A percentile compares a stretch with the other conserved stretches of the same genome.
These are phyloP conservation scores for Paecilomyces variotii DNA, from an alignment of 2,329 filamentous ascomycete genomes.

Conservation along the genomic window DNA sequence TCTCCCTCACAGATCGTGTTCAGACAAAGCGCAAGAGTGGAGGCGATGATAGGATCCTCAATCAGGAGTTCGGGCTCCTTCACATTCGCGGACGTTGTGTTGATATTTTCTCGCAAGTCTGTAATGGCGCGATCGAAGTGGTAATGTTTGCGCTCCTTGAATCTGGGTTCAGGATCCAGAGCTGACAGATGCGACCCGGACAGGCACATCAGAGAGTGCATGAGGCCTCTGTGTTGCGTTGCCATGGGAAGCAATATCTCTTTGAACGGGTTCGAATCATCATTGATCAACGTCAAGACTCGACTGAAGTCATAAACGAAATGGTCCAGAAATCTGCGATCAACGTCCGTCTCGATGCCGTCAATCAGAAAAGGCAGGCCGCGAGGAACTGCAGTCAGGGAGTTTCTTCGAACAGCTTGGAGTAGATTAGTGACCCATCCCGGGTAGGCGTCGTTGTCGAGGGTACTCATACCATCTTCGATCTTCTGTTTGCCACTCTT, in stretches of 20 bases:
- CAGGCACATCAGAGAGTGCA: constrained; percentile 83
- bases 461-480: constrained; percentile 47
- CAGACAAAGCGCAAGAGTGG: constrained; percentile 52
- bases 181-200: constrained; percentile 66
- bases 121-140: constrained; percentile 42
- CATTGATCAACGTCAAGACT: constrained; percentile 73
- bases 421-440: constrained; percentile 4
- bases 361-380: constrained; percentile 59
- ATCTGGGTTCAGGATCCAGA: constrained; percentile 41
- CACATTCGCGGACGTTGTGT: constrained; percentile 15
- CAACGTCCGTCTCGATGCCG: constrained; percentile 71
- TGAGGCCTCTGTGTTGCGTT: constrained; percentile 68
- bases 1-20: constrained; percentile 55
- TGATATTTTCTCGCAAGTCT: constrained; percentile 34
- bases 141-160: constrained; percentile 47
- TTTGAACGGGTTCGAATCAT: constrained; percentile 76
- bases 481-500: constrained; percentile 72
- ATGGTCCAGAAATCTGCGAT: constrained; percentile 73
- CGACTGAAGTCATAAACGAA: constrained; percentile 73
- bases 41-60: constrained; percentile 54
- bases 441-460: neutral
- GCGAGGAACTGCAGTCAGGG: constrained; percentile 29
- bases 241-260: constrained; percentile 77
- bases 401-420: constrained; percentile 23
- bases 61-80: constrained; percentile 30